These are phyloP conservation scores for Lizonia empirigonia DNA, from an alignment of 2,329 filamentous ascomycete species.

Conservation along the genomic window DNA sequence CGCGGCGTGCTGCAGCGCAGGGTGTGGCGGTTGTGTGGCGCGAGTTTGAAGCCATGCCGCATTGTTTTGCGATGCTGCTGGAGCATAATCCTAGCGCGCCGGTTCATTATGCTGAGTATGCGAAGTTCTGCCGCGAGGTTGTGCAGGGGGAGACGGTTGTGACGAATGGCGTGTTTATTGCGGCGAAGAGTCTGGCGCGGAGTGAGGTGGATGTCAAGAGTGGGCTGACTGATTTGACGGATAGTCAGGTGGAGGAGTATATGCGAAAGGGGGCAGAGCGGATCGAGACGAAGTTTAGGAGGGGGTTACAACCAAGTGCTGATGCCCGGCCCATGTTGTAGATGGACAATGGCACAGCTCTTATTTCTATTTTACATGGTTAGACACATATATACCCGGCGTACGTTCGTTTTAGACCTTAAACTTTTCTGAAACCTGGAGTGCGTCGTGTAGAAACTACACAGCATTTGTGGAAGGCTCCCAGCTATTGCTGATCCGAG, in stretches of 20 bases:
- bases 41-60: slow-evolving; percentile 81
- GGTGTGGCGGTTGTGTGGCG: slow-evolving; percentile 69
- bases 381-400: too few relatives aligned
- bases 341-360: too few relatives aligned
- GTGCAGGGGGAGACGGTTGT: slow-evolving; percentile 29
- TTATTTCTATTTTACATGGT: too few relatives aligned
- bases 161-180: slow-evolving; percentile 34
- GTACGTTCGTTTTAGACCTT: too few relatives aligned
- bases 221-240: slow-evolving; percentile 36
- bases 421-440: too few relatives aligned
- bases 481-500: too few relatives aligned
- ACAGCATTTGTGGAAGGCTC: too few relatives aligned
- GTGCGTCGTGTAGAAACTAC: too few relatives aligned
- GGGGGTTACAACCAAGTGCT: slow-evolving; percentile 19
- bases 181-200: slow-evolving; percentile 40
- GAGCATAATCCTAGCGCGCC: slow-evolving; percentile 38
- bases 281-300: slow-evolving; percentile 30
- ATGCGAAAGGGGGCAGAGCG: slow-evolving; percentile 37
- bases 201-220: slow-evolving; percentile 32
- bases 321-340: slow-evolving; percentile 33
- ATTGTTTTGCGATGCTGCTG: slow-evolving; percentile 63
- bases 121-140: slow-evolving; percentile 37
- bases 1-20: slow-evolving; percentile 60
- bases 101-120: slow-evolving; percentile 48
- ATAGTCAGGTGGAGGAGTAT: slow-evolving; percentile 37